A percentile compares a stretch with the other conserved stretches of the same genome.
Evolutionary conservation across 805 yeast species (phyloP).

Genomic region (Candida parachauliodes): DNA sequence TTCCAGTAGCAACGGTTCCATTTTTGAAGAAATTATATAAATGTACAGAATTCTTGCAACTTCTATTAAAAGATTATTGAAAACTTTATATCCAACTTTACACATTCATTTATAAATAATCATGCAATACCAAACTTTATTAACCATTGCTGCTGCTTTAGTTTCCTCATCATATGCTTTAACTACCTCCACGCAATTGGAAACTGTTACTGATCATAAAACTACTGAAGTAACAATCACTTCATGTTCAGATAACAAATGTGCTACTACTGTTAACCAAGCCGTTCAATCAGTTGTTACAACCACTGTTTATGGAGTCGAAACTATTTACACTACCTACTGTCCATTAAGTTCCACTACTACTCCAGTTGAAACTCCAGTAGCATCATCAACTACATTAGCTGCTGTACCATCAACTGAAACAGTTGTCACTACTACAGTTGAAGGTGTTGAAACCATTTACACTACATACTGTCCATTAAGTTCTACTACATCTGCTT

Average conservation of each 20-base stretch:
- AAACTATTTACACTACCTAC: slow-evolving; percentile 34
- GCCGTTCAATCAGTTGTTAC: slow-evolving; percentile 23
- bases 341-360: slow-evolving; percentile 28
- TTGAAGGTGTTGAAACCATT: slow-evolving; percentile 28
- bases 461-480: slow-evolving; percentile 37
- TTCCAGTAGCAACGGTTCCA: not conserved
- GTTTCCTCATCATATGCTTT: slow-evolving; percentile 22
- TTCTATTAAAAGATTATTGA: not conserved
- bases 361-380: slow-evolving; percentile 10
- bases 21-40: not conserved
- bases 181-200: slow-evolving; percentile 15
- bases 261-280: slow-evolving; percentile 15
- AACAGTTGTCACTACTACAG: slow-evolving; percentile 28
- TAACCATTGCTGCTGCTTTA: slow-evolving; percentile 20
- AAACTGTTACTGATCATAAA: slow-evolving; percentile 22
- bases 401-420: slow-evolving; percentile 6
- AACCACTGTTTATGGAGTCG: slow-evolving; percentile 29
- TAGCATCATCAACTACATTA: slow-evolving; percentile 6
- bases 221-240: slow-evolving; percentile 37
- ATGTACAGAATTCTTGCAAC: too few species aligned
- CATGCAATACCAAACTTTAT: slow-evolving; percentile 22
- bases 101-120: slow-evolving; percentile 12
- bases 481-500: slow-evolving; percentile 17
- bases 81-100: slow-evolving; percentile 6
- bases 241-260: slow-evolving; percentile 32